Percentiles rank a stretch among this genome's conserved stretches.
Evolutionary conservation across 331 rosid species (phyloP).

Genomic region (Quercus lobata): DNA sequence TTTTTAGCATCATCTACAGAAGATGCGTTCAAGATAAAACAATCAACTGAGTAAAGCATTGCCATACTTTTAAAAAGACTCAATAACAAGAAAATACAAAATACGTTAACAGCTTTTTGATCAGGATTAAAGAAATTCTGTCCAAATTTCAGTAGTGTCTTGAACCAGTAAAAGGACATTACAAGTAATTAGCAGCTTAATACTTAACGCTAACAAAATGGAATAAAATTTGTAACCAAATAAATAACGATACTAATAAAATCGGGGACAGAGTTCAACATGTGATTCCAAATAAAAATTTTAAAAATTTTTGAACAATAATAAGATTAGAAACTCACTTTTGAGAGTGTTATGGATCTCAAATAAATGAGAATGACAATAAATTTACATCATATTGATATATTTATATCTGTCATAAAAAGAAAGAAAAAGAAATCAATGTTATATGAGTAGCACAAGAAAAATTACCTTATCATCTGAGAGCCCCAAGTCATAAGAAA

Average conservation of each 20-base stretch:
- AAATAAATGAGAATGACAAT: not conserved
- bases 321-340: not conserved
- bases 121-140: not conserved
- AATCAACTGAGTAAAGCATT: slow-evolving; percentile 42
- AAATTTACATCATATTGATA: no score
- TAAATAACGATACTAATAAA: not conserved
- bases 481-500: slow-evolving; percentile 41
- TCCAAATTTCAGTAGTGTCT: not conserved
- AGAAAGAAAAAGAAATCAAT: not conserved
- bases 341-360: not conserved
- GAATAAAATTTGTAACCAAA: not conserved
- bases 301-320: not conserved
- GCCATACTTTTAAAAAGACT: slow-evolving; percentile 39
- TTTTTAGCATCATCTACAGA: slow-evolving; percentile 19
- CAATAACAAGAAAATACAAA: slow-evolving; percentile 6
- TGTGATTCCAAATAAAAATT: no score
- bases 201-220: not conserved
- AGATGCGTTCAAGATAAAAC: slow-evolving; percentile 38
- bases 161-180: not conserved
- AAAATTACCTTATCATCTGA: slow-evolving; percentile 36
- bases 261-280: no score
- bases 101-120: not conserved
- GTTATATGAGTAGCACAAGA: not conserved
- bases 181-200: not conserved
- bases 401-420: no score